Conservation (phyloP, 495 filamentous ascomycete species). For the Xylaria nigripes region DNA sequence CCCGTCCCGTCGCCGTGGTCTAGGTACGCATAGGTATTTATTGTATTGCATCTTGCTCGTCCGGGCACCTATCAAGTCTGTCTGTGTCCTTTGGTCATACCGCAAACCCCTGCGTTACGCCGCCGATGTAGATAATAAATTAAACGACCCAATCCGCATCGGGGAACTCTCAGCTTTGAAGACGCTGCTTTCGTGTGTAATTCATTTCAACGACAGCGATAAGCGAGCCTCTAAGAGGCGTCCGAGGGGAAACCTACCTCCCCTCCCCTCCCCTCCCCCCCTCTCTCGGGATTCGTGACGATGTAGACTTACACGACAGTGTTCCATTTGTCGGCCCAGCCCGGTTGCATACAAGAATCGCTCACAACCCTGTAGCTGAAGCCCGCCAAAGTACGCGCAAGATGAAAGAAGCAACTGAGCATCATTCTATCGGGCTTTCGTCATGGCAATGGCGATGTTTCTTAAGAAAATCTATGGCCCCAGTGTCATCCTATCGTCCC, state of each 20-base stretch:
- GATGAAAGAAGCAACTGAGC: background rate
- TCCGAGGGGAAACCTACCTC: background rate
- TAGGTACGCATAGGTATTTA: no score
- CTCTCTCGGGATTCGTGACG: background rate
- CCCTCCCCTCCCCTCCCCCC: no score
- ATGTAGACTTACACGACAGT: background rate
- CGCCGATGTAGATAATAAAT: background rate
- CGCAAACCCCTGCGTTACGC: no score
- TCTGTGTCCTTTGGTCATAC: no score
- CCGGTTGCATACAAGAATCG: background rate
- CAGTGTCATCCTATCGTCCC: no score
- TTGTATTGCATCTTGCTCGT: background rate
- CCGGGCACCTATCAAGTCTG: background rate
- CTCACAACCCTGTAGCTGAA: background rate
- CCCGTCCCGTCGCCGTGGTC: background rate
- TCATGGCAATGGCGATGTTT: background rate
- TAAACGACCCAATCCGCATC: background rate
- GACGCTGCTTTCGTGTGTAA: background rate
- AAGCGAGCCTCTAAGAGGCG: slow-evolving; percentile 1
- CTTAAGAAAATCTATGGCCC: background rate
- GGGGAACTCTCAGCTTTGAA: background rate
- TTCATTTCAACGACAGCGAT: background rate
- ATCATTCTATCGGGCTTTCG: background rate
- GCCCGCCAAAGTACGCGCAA: no score
- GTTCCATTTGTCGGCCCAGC: background rate